Conservation (phyloP, 352 stramenopile genomes). For the Globisporangium viniferum region DNA sequence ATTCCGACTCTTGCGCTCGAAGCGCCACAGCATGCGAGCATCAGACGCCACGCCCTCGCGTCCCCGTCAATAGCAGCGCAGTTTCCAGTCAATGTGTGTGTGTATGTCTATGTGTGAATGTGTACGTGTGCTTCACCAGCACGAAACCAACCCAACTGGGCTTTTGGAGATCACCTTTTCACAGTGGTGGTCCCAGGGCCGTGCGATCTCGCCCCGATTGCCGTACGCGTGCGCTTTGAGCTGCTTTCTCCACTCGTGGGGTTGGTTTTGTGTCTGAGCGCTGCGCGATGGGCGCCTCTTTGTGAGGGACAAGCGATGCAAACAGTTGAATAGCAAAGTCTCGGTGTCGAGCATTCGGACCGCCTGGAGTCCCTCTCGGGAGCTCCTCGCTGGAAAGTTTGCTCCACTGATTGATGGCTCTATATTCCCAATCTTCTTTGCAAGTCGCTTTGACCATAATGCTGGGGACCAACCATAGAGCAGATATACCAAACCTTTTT, state of each 20-base stretch:
- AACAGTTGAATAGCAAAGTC: constrained; percentile 90
- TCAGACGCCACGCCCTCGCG: background rate
- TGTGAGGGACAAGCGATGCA: constrained; percentile 89
- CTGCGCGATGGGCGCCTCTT: constrained; percentile 19
- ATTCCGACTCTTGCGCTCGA: constrained; percentile 8
- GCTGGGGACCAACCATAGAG: constrained; percentile 90
- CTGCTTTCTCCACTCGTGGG: constrained; percentile 9
- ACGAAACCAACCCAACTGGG: constrained; percentile 55
- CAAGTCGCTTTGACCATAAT: constrained; percentile 86
- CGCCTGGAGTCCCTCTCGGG: constrained; percentile 30
- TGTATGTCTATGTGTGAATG: background rate
- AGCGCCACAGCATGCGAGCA: background rate
- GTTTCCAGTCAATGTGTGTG: background rate
- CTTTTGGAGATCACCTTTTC: constrained; percentile 81
- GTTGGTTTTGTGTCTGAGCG: background rate
- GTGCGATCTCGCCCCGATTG: constrained; percentile 76
- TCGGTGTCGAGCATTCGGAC: constrained; percentile 84
- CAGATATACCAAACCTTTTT: constrained; percentile 44
- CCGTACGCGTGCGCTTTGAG: constrained; percentile 16
- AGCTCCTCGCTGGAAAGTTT: constrained; percentile 56
- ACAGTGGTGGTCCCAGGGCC: constrained; percentile 85
- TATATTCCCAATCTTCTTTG: constrained; percentile 92
- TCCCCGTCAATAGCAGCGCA: background rate
- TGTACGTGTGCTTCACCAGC: constrained; percentile 1
- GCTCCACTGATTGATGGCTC: constrained; percentile 88